A percentile compares a stretch with the other conserved stretches of the same genome.
These are phyloP conservation scores for Aschersonia sp. DNA, from an alignment of 2,329 filamentous ascomycete species.

Conservation along the genomic window DNA sequence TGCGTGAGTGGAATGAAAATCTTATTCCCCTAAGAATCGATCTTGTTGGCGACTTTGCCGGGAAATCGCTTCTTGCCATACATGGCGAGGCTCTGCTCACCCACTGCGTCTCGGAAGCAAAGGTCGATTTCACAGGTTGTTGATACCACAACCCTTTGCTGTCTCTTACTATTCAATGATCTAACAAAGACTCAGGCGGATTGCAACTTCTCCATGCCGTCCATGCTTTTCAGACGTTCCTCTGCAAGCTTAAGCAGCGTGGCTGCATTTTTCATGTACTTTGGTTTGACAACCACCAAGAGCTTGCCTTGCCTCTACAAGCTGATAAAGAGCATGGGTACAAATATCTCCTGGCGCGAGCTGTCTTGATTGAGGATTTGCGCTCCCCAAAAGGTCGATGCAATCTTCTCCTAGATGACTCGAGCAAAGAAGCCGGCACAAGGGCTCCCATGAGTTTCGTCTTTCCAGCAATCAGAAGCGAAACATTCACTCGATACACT, in stretches of 20 bases:
- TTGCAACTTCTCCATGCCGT: constrained; percentile 60
- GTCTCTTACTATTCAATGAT: neutral
- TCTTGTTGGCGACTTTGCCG: constrained; percentile 62
- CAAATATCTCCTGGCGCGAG: constrained; percentile 48
- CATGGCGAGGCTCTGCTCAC: constrained; percentile 60
- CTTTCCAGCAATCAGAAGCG: constrained; percentile 22
- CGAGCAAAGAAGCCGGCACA: constrained; percentile 16
- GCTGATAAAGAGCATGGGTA: constrained; percentile 6
- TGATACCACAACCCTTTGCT: neutral
- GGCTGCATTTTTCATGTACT: constrained; percentile 58
- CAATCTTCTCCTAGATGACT: neutral
- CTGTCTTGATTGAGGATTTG: constrained; percentile 47
- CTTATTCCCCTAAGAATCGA: constrained; percentile 30
- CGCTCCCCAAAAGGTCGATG: neutral
- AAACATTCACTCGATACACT: constrained; percentile 41
- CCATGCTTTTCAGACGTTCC: constrained; percentile 51
- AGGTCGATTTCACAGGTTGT: constrained; percentile 42
- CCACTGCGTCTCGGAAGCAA: constrained; percentile 44
- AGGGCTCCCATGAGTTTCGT: neutral
- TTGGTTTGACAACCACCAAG: constrained; percentile 47
- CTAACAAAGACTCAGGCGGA: constrained; percentile 25
- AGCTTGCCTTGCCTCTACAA: constrained; percentile 40
- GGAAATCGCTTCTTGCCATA: constrained; percentile 56
- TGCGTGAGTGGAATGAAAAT: neutral
- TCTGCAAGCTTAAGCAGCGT: constrained; percentile 34